Base-by-base conservation (phyloP, 768 basidiomycete genomes). In the Pleurotus pulmonarius region DNA sequence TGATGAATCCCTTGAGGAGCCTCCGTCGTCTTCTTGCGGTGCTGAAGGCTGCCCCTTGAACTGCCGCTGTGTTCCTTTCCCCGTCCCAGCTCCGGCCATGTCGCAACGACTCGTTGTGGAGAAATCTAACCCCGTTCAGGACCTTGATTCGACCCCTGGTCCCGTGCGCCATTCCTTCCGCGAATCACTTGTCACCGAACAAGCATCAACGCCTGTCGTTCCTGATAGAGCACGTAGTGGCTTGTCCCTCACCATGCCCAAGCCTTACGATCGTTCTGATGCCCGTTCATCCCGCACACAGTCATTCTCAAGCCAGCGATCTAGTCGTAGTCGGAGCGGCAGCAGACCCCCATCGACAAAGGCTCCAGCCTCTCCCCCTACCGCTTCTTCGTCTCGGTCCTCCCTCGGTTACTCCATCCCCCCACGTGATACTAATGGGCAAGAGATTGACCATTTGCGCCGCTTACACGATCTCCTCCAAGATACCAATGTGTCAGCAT, bases 381-480 rank as follows among this genome's bases (percentile, higher is more conserved):
- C 49, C 56, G 1, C 61, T n/a, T 59, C 57, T 68, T 70, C 66
- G 55, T 57, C 51, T 61, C 56, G 56, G 39, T 12, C 62, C 60
- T 18, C 68, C 59, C 52, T 40, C 49, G 57, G 41, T 43, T 49
- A 52, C 62, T 56, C 40, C 48, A 62, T 53, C 60, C 46, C 45
- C 67, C 62, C 62, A 54, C 59, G 64, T 41, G 60, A 60, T 38
- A 59, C 56, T 41, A 61, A 62, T 39, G 56, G 61, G 34, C 65
- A 66, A 46, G 67, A 73, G 62, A 62, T 65, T 43, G 64, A 71
- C 45, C 65, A 61, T 45, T 62, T 73, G 43, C 69, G 72, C 34
- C 74, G 78, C 57, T 65, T 85, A 6, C 70, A 78, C 26, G 78
- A 81, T 57, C 68, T 84, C 8, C 73, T 84, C 11, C 73, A 71